Evolutionary conservation across 768 basidiomycete species (phyloP).

Genomic region (Austroboletus eburneus): DNA sequence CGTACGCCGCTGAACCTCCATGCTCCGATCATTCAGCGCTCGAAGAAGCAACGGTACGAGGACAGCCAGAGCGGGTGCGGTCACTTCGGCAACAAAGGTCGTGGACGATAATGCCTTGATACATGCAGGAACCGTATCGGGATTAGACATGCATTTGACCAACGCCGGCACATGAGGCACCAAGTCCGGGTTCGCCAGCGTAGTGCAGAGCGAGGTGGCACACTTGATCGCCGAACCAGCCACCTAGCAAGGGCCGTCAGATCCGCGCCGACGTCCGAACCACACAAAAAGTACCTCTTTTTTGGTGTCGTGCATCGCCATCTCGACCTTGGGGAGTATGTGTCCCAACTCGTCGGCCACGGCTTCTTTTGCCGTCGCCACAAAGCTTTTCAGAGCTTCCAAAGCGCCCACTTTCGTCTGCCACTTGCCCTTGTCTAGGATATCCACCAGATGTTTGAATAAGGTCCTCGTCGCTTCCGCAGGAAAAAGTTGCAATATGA

Average conservation of each 20-base stretch:
- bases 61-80: slow-evolving; percentile 92
- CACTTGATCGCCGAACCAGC: slow-evolving; percentile 84
- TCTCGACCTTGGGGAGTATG: slow-evolving; percentile 82
- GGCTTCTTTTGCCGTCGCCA: slow-evolving; percentile 59
- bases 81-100: slow-evolving; percentile 97
- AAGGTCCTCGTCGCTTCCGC: slow-evolving; percentile 73
- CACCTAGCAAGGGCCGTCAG: slow-evolving; percentile 51
- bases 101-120: slow-evolving; percentile 94
- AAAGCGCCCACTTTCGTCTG: slow-evolving; percentile 89
- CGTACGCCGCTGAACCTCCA: slow-evolving; percentile 92
- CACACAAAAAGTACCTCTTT: slow-evolving; percentile 57
- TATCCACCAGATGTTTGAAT: slow-evolving; percentile 63
- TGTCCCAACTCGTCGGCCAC: slow-evolving; percentile 82
- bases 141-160: slow-evolving; percentile 92
- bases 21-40: slow-evolving; percentile 91
- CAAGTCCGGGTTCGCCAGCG: slow-evolving; percentile 91
- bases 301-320: slow-evolving; percentile 96
- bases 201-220: slow-evolving; percentile 82
- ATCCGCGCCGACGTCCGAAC: not conserved
- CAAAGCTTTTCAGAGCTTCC: slow-evolving; percentile 77
- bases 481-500: slow-evolving; percentile 79
- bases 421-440: slow-evolving; percentile 90
- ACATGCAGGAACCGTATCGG: slow-evolving; percentile 81
- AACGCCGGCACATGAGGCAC: slow-evolving; percentile 83
- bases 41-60: slow-evolving; percentile 88